Conservation (phyloP, 1,284 basidiomycete species). For the Boletus chippewaensis region DNA sequence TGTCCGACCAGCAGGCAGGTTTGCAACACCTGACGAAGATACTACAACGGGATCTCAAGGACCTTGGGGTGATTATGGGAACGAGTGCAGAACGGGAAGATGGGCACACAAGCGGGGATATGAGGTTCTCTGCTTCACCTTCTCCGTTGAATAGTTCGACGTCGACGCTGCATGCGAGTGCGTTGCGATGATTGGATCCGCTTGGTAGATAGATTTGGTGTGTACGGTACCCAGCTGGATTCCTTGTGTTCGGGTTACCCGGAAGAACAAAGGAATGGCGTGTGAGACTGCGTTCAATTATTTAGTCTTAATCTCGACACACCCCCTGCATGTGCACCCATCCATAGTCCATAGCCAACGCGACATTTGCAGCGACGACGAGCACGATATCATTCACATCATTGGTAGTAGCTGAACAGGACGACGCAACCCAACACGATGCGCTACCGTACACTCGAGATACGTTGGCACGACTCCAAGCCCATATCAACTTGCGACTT, state of each 20-base stretch:
- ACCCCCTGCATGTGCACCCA: conserved; percentile 3
- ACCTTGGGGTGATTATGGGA: conserved; percentile 66
- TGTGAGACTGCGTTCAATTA: conserved; percentile 20
- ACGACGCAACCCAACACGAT: conserved; percentile 36
- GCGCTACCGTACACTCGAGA: conserved; percentile 82
- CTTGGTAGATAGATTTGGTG: conserved; percentile 6
- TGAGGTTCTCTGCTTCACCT: conserved; percentile 22
- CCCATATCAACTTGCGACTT: conserved; percentile 95
- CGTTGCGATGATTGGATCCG: conserved; percentile 24
- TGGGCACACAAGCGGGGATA: conserved; percentile 22
- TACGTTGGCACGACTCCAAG: conserved; percentile 92
- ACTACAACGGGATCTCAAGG: conserved; percentile 59
- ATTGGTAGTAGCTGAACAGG: neutral
- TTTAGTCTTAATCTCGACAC: conserved; percentile 11
- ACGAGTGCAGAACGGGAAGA: conserved; percentile 36
- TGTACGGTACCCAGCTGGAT: conserved; percentile 7
- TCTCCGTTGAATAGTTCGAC: conserved; percentile 25
- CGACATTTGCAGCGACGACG: conserved; percentile 8
- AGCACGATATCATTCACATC: conserved; percentile 2
- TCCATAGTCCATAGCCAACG: conserved; percentile 12
- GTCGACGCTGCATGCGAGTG: conserved; percentile 35
- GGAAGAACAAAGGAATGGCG: conserved; percentile 16
- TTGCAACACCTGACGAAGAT: conserved; percentile 75
- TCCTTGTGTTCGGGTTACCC: neutral
- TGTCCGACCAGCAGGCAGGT: conserved; percentile 75